phyloP scores from a whole-genome alignment of 2,329 filamentous ascomycete species.

The Beauveria varroae region DNA sequence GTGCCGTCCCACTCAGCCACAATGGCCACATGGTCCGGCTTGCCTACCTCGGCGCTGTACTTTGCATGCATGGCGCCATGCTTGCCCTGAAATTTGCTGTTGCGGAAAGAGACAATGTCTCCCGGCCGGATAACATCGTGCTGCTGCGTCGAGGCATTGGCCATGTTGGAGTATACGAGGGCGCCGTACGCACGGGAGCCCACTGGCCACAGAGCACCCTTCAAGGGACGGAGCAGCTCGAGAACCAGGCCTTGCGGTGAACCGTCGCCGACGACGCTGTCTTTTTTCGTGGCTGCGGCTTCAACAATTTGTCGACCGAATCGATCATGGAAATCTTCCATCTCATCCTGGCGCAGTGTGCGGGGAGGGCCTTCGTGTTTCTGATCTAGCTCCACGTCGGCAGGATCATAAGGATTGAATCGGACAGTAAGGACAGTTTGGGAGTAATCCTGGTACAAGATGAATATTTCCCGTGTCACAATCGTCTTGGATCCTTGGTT shows the following conservation, averaged over 20 bases:
- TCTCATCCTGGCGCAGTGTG: conserved; percentile 80
- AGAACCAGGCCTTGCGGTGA: conserved; percentile 69
- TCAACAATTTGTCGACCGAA: conserved; percentile 75
- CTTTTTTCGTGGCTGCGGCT: conserved; percentile 63
- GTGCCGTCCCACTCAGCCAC: conserved; percentile 97
- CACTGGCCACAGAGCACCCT: conserved; percentile 70
- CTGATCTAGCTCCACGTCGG: conserved; percentile 72
- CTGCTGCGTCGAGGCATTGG: conserved; percentile 84
- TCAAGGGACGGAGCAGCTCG: conserved; percentile 67
- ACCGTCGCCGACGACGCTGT: conserved; percentile 76
- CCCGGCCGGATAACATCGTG: conserved; percentile 89
- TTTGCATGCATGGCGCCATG: conserved; percentile 93
- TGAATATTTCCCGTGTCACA: conserved; percentile 71
- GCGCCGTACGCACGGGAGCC: conserved; percentile 88
- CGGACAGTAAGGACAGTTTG: conserved; percentile 80
- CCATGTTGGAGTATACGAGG: conserved; percentile 88
- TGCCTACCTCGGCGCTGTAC: conserved; percentile 82
- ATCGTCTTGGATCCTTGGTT: conserved; percentile 63
- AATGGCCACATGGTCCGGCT: conserved; percentile 79
- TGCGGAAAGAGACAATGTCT: conserved; percentile 88
- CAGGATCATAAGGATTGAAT: conserved; percentile 68
- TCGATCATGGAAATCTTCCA: conserved; percentile 75
- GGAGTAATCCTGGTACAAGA: conserved; percentile 95
- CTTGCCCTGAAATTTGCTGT: conserved; percentile 91
- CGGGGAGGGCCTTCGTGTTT: conserved; percentile 78